Base-by-base conservation (phyloP, 2,329 filamentous ascomycete species). In the Neopestalotiopsis clavispora region DNA sequence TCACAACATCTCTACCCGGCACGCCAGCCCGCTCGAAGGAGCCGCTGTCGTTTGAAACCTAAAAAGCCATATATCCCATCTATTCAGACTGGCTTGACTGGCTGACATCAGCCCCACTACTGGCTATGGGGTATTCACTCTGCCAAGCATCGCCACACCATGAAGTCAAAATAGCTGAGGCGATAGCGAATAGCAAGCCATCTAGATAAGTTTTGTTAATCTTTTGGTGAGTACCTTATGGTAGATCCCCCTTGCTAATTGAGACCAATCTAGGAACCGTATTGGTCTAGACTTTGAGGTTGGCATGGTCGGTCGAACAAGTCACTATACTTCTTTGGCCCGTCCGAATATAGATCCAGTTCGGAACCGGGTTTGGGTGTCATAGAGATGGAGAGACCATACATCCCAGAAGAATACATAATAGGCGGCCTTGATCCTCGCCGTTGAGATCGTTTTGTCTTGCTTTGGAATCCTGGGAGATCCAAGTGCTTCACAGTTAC, bases 41-140 rank as follows among this genome's bases (percentile, higher is more conserved):
- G 34, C 34, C 34, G 34, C 34, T 40, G 28, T n/a, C n/a, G 14
- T 9, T 17, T 62, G 30, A 62, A 62, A 62, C 59, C 59, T 62
- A 34, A 40, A 62, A 62, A 34, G 17, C n/a, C 10, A 6, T 6
- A 12, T 62, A 4, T 62, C n/a, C 23, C 13, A 23, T 20, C 1
- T 34, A 10, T 59, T 23, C n/a, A 62, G 32, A 34, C 13, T 28
- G 23, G 30, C 6, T 30, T 23, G 17, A 28, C n/a, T 62, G 32
- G 59, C 59, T 62, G 32, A 34, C 59, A 62, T 42, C 59, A 62
- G 59, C 30, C 32, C 34, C 34, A 10, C 34, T 38, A 38, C 34
- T 7, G 3, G 4, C 28, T 10, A n/a, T 12, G 14, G 32, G 10
- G 57, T 30, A 13, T 30, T 28, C 28, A 6, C 6, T 30, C 17